Evolutionary conservation across 257 asterid species (phyloP).

Genomic region (Cruciata laevipes): DNA sequence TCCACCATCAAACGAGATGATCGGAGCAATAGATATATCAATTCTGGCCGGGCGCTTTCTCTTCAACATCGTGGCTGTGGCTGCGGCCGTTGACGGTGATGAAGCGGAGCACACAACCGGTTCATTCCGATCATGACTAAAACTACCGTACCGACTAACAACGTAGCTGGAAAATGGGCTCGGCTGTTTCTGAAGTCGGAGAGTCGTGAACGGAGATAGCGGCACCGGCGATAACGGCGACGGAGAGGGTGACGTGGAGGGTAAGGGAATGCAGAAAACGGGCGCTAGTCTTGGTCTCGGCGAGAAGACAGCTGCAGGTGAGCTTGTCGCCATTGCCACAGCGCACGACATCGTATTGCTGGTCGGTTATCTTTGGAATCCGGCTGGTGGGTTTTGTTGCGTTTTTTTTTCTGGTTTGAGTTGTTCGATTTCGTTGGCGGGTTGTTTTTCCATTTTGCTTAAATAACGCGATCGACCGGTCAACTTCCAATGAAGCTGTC

Average conservation of each 20-base stretch:
- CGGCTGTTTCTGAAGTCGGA: slow-evolving; percentile 16
- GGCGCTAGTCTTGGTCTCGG: slow-evolving; percentile 43
- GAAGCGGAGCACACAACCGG: slow-evolving; percentile 19
- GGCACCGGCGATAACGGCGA: slow-evolving; percentile 28
- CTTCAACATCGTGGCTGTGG: slow-evolving; percentile 36
- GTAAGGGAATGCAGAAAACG: slow-evolving; percentile 37
- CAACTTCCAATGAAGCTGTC: slow-evolving; percentile 7
- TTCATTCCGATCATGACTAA: slow-evolving; percentile 16
- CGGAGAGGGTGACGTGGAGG: slow-evolving; percentile 24
- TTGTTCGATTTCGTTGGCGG: neutral
- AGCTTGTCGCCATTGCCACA: slow-evolving; percentile 35
- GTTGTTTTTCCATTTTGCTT: neutral
- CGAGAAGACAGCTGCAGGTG: slow-evolving; percentile 45
- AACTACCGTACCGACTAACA: slow-evolving; percentile 3
- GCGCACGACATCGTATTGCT: slow-evolving; percentile 36
- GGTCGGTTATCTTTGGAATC: neutral
- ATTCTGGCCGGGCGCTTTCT: slow-evolving; percentile 67
- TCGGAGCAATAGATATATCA: slow-evolving; percentile 37
- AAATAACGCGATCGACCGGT: neutral
- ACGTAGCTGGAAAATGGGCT: slow-evolving; percentile 12
- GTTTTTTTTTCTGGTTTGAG: too few species aligned
- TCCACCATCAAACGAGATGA: slow-evolving; percentile 21
- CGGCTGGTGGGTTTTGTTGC: neutral
- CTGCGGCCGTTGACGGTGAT: slow-evolving; percentile 14
- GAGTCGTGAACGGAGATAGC: slow-evolving; percentile 18